Conservation (phyloP, 495 filamentous ascomycete genomes). For the Aspergillus nanangensis region DNA sequence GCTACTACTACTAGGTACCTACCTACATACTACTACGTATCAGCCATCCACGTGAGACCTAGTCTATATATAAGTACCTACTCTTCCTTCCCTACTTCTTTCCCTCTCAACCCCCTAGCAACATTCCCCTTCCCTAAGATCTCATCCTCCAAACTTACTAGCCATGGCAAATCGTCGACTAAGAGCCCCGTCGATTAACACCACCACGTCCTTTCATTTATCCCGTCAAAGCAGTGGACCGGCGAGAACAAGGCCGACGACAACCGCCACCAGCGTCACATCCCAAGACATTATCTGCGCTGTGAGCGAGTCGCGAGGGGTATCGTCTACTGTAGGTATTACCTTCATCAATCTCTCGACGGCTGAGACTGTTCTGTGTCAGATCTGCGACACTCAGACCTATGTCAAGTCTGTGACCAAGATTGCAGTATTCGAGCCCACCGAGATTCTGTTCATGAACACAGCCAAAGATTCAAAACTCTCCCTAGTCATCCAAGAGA, state of each 20-base stretch:
- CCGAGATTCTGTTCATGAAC: constrained; percentile 66
- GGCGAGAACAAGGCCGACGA: constrained; percentile 43
- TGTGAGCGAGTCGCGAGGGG: constrained; percentile 81
- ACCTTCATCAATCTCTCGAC: constrained; percentile 85
- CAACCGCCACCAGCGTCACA: constrained; percentile 62
- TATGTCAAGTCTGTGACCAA: constrained; percentile 83
- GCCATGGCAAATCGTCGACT: constrained; percentile 1
- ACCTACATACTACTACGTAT: too few relatives aligned
- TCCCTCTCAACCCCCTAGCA: not conserved
- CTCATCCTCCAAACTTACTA: not conserved
- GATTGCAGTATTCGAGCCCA: constrained; percentile 71
- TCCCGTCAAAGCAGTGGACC: constrained; percentile 35
- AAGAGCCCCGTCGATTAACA: constrained; percentile 16
- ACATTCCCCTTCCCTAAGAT: too few relatives aligned
- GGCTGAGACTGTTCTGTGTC: constrained; percentile 77
- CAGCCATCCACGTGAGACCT: too few relatives aligned
- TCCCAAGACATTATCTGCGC: constrained; percentile 84
- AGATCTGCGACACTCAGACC: constrained; percentile 86
- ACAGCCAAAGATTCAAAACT: constrained; percentile 74
- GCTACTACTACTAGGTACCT: too few relatives aligned
- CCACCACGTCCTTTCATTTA: constrained; percentile 20
- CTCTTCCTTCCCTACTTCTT: constrained; percentile 21
- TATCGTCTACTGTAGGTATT: constrained; percentile 82
- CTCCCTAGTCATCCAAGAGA: constrained; percentile 67
- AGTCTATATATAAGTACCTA: too few relatives aligned